Percentiles rank a stretch among this genome's conserved stretches.
Conservation (phyloP, 129 eudicot species). For the Flaveria trinervia region DNA sequence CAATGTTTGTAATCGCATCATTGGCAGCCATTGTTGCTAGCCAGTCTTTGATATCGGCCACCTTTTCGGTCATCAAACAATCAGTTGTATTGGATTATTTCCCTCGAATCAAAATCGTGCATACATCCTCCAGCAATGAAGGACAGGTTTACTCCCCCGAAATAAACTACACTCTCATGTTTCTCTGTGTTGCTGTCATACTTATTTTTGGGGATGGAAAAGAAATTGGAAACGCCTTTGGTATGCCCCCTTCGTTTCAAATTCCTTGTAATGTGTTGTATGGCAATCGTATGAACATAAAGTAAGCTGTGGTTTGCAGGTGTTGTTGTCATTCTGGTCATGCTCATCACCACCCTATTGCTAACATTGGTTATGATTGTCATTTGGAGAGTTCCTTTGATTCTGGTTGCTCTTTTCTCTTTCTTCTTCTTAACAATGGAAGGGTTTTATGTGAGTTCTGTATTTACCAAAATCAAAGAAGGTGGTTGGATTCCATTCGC, state of each 20-base stretch:
- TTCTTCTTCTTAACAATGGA: constrained; percentile 52
- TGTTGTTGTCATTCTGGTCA: constrained; percentile 69
- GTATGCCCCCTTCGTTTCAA: constrained; percentile 35
- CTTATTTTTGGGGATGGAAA: constrained; percentile 64
- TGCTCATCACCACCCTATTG: constrained; percentile 68
- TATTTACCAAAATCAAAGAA: constrained; percentile 57
- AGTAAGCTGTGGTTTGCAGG: constrained; percentile 38
- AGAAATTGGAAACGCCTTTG: constrained; percentile 73
- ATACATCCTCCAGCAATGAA: constrained; percentile 66
- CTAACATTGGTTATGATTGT: constrained; percentile 66
- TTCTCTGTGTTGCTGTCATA: constrained; percentile 66
- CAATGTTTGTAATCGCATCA: constrained; percentile 61
- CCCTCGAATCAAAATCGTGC: constrained; percentile 71
- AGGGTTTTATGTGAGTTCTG: constrained; percentile 54
- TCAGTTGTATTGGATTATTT: constrained; percentile 69
- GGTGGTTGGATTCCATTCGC: constrained; percentile 91
- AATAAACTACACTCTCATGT: constrained; percentile 66
- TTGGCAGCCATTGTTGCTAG: constrained; percentile 73
- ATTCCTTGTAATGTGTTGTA: neutral
- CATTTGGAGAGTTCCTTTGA: constrained; percentile 53
- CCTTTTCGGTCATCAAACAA: constrained; percentile 71
- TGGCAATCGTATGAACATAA: neutral
- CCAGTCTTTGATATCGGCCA: constrained; percentile 72
- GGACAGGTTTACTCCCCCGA: constrained; percentile 84
- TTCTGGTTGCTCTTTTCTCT: constrained; percentile 46